Percentiles rank a stretch among this genome's conserved stretches.
phyloP scores from a whole-genome alignment of 2,329 filamentous ascomycete species.

The Trichoderma guizhouense region DNA sequence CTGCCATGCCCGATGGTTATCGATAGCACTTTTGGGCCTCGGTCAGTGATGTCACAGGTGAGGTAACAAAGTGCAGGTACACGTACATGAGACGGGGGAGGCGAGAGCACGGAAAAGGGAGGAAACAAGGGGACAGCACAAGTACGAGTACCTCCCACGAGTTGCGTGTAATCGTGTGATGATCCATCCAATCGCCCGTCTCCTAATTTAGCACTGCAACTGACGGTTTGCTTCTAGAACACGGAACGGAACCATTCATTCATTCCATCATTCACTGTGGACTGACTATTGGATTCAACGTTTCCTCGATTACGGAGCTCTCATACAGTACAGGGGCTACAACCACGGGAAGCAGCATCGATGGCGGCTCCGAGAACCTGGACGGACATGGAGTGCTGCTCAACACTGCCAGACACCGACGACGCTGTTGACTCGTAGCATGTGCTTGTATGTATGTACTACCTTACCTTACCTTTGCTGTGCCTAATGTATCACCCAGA shows the following conservation, averaged over 20 bases:
- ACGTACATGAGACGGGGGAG: neutral
- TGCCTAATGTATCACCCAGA: neutral
- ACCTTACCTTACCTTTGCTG: neutral
- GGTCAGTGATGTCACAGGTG: neutral
- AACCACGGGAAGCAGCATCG: neutral
- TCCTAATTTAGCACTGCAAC: neutral
- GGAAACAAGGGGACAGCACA: neutral
- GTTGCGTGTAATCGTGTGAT: neutral
- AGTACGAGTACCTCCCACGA: neutral
- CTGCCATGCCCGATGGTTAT: conserved; percentile 9
- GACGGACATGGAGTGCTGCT: neutral
- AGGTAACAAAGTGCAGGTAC: neutral
- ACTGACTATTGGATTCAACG: neutral
- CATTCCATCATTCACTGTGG: neutral
- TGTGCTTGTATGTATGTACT: neutral
- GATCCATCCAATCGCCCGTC: neutral
- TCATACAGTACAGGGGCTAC: neutral
- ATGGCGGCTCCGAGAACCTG: neutral
- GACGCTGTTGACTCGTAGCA: neutral
- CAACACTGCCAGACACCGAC: neutral
- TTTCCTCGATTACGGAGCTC: neutral
- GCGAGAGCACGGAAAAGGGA: neutral
- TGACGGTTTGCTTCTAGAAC: neutral
- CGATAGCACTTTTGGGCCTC: neutral
- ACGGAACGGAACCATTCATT: neutral